These are phyloP conservation scores for Selaginella tamariscina DNA, from an alignment of 75 land plant species.

Conservation along the genomic window DNA sequence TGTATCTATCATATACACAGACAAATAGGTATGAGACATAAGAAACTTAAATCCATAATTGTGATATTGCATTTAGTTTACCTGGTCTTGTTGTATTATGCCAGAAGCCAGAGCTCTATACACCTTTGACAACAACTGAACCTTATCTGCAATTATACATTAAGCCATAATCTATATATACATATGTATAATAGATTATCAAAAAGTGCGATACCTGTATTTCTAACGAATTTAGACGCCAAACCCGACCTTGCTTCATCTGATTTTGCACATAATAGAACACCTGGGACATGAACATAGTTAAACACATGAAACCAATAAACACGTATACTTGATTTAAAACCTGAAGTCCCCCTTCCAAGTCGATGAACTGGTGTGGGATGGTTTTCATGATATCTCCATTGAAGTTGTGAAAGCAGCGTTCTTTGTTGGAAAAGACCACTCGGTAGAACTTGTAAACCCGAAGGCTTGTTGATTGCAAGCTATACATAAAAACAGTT, in stretches of 20 bases:
- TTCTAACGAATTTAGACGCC: too few relatives aligned
- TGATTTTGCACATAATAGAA: slow-evolving; percentile 88
- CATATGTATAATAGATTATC: too few relatives aligned
- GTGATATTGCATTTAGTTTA: too few relatives aligned
- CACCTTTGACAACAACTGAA: slow-evolving; percentile 28
- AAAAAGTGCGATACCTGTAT: too few relatives aligned
- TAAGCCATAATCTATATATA: too few relatives aligned
- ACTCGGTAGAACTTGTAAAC: slow-evolving; percentile 88
- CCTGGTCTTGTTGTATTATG: slow-evolving; percentile 58
- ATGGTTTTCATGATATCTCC: slow-evolving; percentile 33
- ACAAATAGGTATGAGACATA: background rate
- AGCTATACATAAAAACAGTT: too few relatives aligned
- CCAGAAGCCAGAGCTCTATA: slow-evolving; percentile 73
- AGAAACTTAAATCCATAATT: background rate
- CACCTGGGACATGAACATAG: slow-evolving; percentile 35
- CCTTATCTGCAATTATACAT: background rate
- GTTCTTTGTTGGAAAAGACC: slow-evolving; percentile 94
- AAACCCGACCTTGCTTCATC: slow-evolving; percentile 52
- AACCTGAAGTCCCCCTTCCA: slow-evolving; percentile 97
- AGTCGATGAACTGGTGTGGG: slow-evolving; percentile 91
- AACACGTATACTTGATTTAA: background rate
- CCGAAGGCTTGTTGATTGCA: slow-evolving; percentile 91
- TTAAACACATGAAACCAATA: background rate
- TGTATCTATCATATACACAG: slow-evolving; percentile 28
- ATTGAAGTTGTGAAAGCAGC: slow-evolving; percentile 68